Conservation (phyloP, 1,139 yeast genomes). For the Ogataea hybrid region DNA sequence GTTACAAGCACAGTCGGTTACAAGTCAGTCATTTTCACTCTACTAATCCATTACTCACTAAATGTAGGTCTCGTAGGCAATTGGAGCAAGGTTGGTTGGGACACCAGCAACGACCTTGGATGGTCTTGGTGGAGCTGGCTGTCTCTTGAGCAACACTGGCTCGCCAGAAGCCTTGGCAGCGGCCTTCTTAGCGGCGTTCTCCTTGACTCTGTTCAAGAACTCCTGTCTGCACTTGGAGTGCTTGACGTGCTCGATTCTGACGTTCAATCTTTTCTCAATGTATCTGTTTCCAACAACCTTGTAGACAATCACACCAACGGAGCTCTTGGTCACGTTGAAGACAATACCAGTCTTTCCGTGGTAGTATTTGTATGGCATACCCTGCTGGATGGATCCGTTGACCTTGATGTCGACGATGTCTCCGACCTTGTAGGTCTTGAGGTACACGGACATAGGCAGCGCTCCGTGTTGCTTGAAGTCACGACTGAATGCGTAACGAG, state of each 20-base stretch:
- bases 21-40: not conserved
- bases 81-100: constrained; percentile 98
- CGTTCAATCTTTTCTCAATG: constrained; percentile 97
- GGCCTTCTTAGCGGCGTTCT: constrained; percentile 88
- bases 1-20: not conserved
- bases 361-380: constrained; percentile 99
- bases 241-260: constrained; percentile 98
- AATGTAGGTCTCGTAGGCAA: constrained; percentile 99
- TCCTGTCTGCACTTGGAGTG: constrained; percentile 99
- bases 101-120: constrained; percentile 74
- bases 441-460: constrained; percentile 92
- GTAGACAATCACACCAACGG: constrained; percentile 98
- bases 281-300: constrained; percentile 99
- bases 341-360: constrained; percentile 99
- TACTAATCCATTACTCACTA: constrained; percentile 39
- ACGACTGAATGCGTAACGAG: constrained; percentile 99
- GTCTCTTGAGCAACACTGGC: constrained; percentile 92
- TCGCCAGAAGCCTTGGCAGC: constrained; percentile 97
- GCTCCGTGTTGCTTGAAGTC: constrained; percentile 99
- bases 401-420: constrained; percentile 99
- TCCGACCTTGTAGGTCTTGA: constrained; percentile 97
- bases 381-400: constrained; percentile 98
- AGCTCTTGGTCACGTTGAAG: constrained; percentile 96
- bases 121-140: constrained; percentile 97
- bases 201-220: constrained; percentile 96